phyloP scores from a whole-genome alignment of 495 filamentous ascomycete genomes.

The Aspergillus cavernicola region DNA sequence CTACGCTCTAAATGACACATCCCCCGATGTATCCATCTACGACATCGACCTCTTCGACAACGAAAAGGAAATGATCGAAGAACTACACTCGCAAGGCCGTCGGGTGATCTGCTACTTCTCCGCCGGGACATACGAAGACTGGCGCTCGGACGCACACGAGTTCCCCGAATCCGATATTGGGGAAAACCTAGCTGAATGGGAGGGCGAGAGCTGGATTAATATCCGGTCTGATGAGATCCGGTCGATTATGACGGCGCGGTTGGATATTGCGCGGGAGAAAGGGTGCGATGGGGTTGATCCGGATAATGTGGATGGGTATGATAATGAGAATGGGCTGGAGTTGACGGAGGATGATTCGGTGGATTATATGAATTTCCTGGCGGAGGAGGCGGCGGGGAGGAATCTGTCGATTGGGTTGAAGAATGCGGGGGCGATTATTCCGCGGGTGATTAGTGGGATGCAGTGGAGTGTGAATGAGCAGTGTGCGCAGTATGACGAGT shows the following conservation, averaged over 20 bases:
- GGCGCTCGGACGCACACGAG: constrained; percentile 49
- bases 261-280: constrained; percentile 53
- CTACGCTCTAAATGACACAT: constrained; percentile 40
- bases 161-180: constrained; percentile 54
- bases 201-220: constrained; percentile 64
- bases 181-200: constrained; percentile 55
- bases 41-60: constrained; percentile 63
- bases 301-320: constrained; percentile 69
- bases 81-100: constrained; percentile 44
- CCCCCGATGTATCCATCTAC: constrained; percentile 48
- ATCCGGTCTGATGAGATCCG: constrained; percentile 53
- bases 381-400: constrained; percentile 43
- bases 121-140: constrained; percentile 61
- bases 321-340: constrained; percentile 51
- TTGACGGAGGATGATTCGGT: constrained; percentile 53
- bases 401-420: constrained; percentile 60
- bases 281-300: constrained; percentile 70
- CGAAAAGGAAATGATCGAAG: constrained; percentile 35
- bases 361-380: constrained; percentile 57
- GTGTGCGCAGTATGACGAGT: constrained; percentile 59
- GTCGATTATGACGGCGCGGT: constrained; percentile 55
- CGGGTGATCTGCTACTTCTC: constrained; percentile 74
- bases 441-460: constrained; percentile 50
- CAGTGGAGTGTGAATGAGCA: constrained; percentile 73
- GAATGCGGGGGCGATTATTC: constrained; percentile 59